Percentiles rank a stretch among this genome's conserved stretches.
Conservation (phyloP, 495 filamentous ascomycete genomes). For the Cercophora sp. region DNA sequence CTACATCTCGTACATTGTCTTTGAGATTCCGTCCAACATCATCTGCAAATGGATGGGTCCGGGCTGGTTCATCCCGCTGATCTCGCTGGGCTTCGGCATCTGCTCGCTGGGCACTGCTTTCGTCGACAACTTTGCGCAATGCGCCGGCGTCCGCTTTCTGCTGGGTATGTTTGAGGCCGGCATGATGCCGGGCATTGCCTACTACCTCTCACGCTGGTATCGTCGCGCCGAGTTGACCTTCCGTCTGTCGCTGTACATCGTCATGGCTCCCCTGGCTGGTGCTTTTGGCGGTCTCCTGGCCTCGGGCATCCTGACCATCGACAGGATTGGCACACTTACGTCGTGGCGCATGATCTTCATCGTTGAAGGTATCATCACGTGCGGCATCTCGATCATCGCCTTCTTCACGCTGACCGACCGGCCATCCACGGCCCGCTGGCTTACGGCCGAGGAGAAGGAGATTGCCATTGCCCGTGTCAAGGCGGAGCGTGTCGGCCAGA, state of each 20-base stretch:
- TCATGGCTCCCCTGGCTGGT: constrained; percentile 64
- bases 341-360: constrained; percentile 66
- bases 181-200: constrained; percentile 69
- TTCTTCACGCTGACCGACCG: constrained; percentile 57
- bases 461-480: constrained; percentile 52
- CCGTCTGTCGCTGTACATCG: constrained; percentile 69
- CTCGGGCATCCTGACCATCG: constrained; percentile 54
- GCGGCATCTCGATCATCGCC: constrained; percentile 47
- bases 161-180: constrained; percentile 67
- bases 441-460: constrained; percentile 53
- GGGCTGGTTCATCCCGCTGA: constrained; percentile 53
- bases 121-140: constrained; percentile 31
- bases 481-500: constrained; percentile 61
- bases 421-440: constrained; percentile 55
- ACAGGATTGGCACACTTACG: constrained; percentile 43
- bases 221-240: constrained; percentile 63
- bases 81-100: constrained; percentile 33
- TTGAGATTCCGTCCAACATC: constrained; percentile 70
- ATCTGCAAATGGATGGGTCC: constrained; percentile 54
- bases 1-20: constrained; percentile 72
- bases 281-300: constrained; percentile 69
- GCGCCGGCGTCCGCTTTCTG: constrained; percentile 46
- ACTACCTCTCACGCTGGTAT: constrained; percentile 71
- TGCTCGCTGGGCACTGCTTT: constrained; percentile 56
- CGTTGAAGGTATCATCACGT: constrained; percentile 61